These are phyloP conservation scores for Aspergillus biplanus DNA, from an alignment of 495 filamentous ascomycete genomes.

Conservation along the genomic window DNA sequence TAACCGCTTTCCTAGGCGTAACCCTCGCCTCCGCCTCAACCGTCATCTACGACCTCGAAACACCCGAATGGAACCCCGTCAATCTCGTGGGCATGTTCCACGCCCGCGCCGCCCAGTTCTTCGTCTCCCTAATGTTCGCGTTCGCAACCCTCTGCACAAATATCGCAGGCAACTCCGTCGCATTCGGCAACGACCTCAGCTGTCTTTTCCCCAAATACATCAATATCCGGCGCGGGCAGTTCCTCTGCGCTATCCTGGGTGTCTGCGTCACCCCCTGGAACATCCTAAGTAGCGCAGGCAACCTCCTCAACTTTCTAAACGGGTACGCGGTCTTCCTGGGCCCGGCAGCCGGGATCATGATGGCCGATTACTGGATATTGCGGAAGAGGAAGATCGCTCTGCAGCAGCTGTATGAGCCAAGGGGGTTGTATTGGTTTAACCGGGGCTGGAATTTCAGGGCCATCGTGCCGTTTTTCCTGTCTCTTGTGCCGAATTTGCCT, in stretches of 20 bases:
- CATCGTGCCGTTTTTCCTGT: background rate
- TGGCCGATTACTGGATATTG: constrained; percentile 9
- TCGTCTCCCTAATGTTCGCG: background rate
- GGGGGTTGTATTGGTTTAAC: background rate
- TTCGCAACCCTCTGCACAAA: background rate
- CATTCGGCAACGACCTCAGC: background rate
- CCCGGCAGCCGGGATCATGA: background rate
- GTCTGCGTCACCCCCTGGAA: background rate
- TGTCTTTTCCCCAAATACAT: background rate
- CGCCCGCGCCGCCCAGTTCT: background rate
- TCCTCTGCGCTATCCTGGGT: background rate
- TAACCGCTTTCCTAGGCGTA: background rate
- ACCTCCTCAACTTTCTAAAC: constrained; percentile 8
- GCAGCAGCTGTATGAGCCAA: background rate
- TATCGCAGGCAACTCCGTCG: background rate
- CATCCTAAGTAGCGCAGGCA: background rate
- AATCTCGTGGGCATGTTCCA: background rate
- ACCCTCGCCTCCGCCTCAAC: background rate
- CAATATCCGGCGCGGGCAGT: constrained; percentile 1
- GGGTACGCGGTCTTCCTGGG: constrained; percentile 5
- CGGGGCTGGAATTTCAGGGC: constrained; percentile 1
- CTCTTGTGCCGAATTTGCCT: constrained; percentile 4
- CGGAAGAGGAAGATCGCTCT: background rate
- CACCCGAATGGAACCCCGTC: background rate
- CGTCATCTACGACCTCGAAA: background rate